Base-by-base conservation (phyloP, 495 filamentous ascomycete genomes). In the Stereocaulon alpinum region DNA sequence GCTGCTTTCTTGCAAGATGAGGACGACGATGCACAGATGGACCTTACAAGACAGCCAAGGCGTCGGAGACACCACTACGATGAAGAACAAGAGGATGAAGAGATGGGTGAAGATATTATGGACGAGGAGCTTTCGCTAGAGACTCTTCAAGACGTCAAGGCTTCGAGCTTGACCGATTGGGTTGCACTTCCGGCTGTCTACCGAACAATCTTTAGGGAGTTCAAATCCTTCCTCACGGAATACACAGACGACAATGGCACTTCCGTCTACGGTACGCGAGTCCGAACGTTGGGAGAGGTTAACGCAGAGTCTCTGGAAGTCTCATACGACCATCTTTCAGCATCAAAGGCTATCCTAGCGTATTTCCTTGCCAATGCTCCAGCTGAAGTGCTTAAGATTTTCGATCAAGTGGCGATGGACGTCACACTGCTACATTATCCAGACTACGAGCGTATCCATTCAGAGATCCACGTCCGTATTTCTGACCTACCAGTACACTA, bases 311-410 rank as follows among this genome's bases (percentile, higher is more conserved):
- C 91, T 30, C 80, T 99, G 7, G 94, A 97, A 70, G 91, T 99
- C 30, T 96, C 90, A 14, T 99, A 94, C 71, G 86, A 90, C 62
- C 92, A 99, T 69, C 77, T 99, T 42, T 82, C 88, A 18, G 80
- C 84, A 40, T 86, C 86, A 43, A 97, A 95, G 73, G 92, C 94
- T n/a, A 91, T 89, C 30, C 78, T 99, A n/a, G 92, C 90, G 17
- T 96, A 95, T 70, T 99, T 96, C 77, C 78, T 97, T 34, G 94
- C 92, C 64, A 99, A 97, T 68, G 89, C 93, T 10, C 94, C 94
- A 0, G 82, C 88, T 45, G 91, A 95, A 69, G 85, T 96, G 60
- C 80, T 99, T 61, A 92, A 93, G 71, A 86, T 97, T 48, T 97
- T 99, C 67, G 94, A 99, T 67, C 86, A 95, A 61, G 93, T 95